phyloP scores from a whole-genome alignment of 345 rosid genomes.

The Ceriops decandra region DNA sequence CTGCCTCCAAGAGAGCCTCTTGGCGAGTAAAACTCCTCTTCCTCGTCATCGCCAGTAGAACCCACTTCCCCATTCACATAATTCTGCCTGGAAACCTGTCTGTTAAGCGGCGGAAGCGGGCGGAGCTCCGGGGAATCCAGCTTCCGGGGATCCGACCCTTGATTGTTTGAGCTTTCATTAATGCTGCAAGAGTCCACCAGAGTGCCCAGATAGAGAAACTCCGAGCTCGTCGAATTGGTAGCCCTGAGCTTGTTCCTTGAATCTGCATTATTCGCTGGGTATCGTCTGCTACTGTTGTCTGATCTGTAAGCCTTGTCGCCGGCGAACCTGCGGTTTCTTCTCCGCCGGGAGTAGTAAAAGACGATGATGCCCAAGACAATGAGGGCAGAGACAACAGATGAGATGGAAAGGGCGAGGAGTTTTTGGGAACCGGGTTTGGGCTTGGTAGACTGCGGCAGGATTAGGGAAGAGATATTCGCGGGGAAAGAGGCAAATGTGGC shows the following conservation, averaged over 20 bases:
- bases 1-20: slow-evolving; percentile 64
- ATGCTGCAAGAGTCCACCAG: slow-evolving; percentile 44
- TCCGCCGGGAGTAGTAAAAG: slow-evolving; percentile 50
- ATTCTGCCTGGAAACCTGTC: slow-evolving; percentile 44
- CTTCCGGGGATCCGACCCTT: slow-evolving; percentile 46
- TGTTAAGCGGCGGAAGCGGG: slow-evolving; percentile 78
- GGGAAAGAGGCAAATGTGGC: slow-evolving; percentile 81
- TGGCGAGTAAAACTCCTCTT: slow-evolving; percentile 90
- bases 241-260: slow-evolving; percentile 29
- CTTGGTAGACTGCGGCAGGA: slow-evolving; percentile 55
- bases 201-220: slow-evolving; percentile 86
- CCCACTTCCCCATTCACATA: slow-evolving; percentile 40
- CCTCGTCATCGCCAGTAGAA: slow-evolving; percentile 60
- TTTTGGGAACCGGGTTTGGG: slow-evolving; percentile 44
- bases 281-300: slow-evolving; percentile 12
- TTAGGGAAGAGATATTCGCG: slow-evolving; percentile 84
- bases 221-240: slow-evolving; percentile 50
- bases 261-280: slow-evolving; percentile 14
- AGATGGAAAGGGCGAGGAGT: slow-evolving; percentile 46
- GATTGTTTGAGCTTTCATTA: slow-evolving; percentile 23
- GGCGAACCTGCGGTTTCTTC: slow-evolving; percentile 24
- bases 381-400: slow-evolving; percentile 47
- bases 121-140: slow-evolving; percentile 92
- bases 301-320: slow-evolving; percentile 47
- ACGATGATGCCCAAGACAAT: slow-evolving; percentile 17